phyloP scores from a whole-genome alignment of 73 alveolate species.

The Paramecium biaurelia region DNA sequence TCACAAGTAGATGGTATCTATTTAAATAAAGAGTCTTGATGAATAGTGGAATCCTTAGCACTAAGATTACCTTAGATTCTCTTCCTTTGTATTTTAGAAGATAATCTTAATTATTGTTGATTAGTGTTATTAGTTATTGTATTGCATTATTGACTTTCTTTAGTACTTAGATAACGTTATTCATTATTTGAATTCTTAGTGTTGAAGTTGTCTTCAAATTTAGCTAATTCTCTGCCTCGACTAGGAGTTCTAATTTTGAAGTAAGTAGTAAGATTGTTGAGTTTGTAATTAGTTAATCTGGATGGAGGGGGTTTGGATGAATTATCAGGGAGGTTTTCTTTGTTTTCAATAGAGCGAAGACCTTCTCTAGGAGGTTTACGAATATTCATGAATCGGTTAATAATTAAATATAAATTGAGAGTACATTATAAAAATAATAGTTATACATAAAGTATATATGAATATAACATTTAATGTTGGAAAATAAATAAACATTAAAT shows the following conservation, averaged over 20 bases:
- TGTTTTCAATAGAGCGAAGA: background rate
- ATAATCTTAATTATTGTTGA: background rate
- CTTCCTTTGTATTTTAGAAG: background rate
- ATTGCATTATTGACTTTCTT: background rate
- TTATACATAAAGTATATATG: background rate
- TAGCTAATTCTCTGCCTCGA: constrained; percentile 26
- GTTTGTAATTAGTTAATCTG: background rate
- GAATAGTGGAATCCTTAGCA: background rate
- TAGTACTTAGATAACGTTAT: background rate
- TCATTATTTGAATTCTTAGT: background rate
- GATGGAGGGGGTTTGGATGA: background rate
- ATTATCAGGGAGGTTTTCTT: background rate
- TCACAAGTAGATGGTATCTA: constrained; percentile 64
- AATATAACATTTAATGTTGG: background rate
- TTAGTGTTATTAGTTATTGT: background rate
- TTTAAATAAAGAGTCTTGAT: background rate
- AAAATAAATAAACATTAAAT: background rate
- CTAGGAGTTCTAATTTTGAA: background rate
- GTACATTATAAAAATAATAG: background rate
- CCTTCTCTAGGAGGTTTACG: constrained; percentile 29
- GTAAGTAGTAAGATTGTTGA: background rate
- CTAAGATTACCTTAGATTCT: background rate
- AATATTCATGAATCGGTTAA: background rate
- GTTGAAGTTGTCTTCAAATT: background rate
- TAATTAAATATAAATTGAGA: background rate